Evolutionary conservation across 345 rosid genomes (phyloP).

Genomic region (Moricandia moricandioides): DNA sequence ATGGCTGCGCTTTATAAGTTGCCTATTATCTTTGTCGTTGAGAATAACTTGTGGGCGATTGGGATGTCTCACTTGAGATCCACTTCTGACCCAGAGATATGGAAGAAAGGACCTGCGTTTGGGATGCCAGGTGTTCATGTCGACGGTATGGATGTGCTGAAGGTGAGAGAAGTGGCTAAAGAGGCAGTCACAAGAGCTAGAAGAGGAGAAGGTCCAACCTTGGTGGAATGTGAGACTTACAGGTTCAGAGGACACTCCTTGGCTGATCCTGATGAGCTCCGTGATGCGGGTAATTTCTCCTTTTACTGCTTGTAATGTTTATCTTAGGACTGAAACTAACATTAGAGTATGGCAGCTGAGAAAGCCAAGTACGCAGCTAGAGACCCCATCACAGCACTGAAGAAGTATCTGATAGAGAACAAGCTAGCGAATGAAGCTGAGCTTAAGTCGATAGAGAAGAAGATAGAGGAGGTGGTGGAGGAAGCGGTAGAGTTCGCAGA

Average conservation of each 20-base stretch:
- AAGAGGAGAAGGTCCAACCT: conserved; percentile 84
- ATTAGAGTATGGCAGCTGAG: conserved; percentile 53
- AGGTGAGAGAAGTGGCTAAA: conserved; percentile 78
- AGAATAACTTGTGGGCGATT: conserved; percentile 89
- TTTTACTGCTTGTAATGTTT: background rate
- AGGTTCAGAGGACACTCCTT: conserved; percentile 90
- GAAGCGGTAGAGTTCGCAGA: conserved; percentile 84
- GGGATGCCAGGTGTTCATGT: conserved; percentile 88
- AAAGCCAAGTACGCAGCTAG: conserved; percentile 72
- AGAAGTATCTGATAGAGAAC: conserved; percentile 66
- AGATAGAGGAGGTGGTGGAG: conserved; percentile 69
- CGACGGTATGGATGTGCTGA: conserved; percentile 88
- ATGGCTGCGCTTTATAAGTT: conserved; percentile 78
- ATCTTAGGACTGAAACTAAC: background rate
- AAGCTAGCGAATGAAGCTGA: conserved; percentile 62
- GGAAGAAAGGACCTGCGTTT: conserved; percentile 88
- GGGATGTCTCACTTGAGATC: conserved; percentile 87
- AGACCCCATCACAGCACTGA: conserved; percentile 72
- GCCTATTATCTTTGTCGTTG: conserved; percentile 83
- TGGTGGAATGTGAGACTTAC: conserved; percentile 90
- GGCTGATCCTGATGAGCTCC: conserved; percentile 96
- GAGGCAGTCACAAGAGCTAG: conserved; percentile 75
- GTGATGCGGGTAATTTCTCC: conserved; percentile 60
- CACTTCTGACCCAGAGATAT: conserved; percentile 79
- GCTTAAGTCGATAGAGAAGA: conserved; percentile 70